Evolutionary conservation across 257 asterid species (phyloP).

Genomic region (Avicennia marina): DNA sequence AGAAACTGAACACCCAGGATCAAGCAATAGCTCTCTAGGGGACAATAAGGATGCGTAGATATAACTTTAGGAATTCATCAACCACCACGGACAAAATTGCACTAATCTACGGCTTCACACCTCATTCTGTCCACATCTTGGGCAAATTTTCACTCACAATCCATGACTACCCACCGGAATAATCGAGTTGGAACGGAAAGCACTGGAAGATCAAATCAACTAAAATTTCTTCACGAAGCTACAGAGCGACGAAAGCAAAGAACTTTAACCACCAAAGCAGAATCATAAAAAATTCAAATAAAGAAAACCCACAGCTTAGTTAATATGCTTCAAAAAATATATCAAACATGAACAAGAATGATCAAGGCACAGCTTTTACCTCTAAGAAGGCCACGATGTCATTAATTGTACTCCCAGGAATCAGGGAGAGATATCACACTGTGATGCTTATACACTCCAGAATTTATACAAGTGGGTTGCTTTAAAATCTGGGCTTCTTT

Average conservation of each 20-base stretch:
- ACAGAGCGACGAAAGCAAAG: constrained; percentile 1
- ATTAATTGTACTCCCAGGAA: constrained; percentile 31
- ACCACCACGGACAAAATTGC: constrained; percentile 3
- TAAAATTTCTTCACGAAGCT: background rate
- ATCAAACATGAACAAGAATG: no score
- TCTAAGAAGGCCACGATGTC: constrained; percentile 20
- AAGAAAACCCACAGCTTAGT: no score
- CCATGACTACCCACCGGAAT: background rate
- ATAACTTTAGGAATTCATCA: background rate
- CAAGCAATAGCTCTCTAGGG: no score
- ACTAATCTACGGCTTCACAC: no score
- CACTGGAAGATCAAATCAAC: background rate
- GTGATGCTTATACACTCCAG: no score
- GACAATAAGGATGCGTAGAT: no score
- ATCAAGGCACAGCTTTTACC: no score
- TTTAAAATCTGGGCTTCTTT: no score
- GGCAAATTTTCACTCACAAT: constrained; percentile 8
- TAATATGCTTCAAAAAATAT: no score
- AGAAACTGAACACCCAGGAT: no score
- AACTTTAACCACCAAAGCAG: background rate
- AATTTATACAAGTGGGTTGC: no score
- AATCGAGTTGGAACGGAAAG: background rate
- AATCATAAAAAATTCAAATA: no score
- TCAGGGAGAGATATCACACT: constrained; percentile 14
- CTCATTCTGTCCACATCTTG: background rate